Conservation (phyloP, 2,329 filamentous ascomycete species). For the Aspergillus sp. region DNA sequence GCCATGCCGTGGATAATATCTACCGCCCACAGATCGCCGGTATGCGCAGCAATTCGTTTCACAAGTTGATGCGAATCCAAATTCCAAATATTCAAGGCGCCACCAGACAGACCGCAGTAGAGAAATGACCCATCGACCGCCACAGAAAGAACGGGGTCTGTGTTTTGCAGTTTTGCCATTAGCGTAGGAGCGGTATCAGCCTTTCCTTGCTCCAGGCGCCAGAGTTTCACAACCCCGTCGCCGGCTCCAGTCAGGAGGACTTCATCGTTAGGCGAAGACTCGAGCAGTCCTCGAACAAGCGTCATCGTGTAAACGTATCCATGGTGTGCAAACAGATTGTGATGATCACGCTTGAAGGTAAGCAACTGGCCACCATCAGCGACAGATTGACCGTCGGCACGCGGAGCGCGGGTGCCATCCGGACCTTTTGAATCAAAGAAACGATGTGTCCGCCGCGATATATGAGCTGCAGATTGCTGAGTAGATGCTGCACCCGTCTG, state of each 20-base stretch:
- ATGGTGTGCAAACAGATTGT: conserved; percentile 86
- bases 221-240: conserved; percentile 93
- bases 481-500: conserved; percentile 60
- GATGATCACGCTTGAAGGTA: conserved; percentile 78
- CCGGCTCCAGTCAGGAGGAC: conserved; percentile 88
- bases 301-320: conserved; percentile 98
- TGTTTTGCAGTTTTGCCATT: conserved; percentile 66
- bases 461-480: conserved; percentile 67
- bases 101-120: conserved; percentile 84
- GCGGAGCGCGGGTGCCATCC: conserved; percentile 75
- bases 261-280: conserved; percentile 66
- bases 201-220: conserved; percentile 65
- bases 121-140: conserved; percentile 87
- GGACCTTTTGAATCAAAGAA: conserved; percentile 93
- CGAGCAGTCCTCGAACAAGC: conserved; percentile 70
- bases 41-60: conserved; percentile 77
- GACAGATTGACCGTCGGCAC: conserved; percentile 50
- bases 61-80: conserved; percentile 90
- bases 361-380: conserved; percentile 64
- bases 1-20: conserved; percentile 82
- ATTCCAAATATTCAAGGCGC: conserved; percentile 94
- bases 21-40: conserved; percentile 80
- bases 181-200: conserved; percentile 65
- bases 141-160: conserved; percentile 70
- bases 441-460: conserved; percentile 73